Evolutionary conservation across 495 filamentous ascomycete species (phyloP).

Genomic region (Podospora pseudocomata): DNA sequence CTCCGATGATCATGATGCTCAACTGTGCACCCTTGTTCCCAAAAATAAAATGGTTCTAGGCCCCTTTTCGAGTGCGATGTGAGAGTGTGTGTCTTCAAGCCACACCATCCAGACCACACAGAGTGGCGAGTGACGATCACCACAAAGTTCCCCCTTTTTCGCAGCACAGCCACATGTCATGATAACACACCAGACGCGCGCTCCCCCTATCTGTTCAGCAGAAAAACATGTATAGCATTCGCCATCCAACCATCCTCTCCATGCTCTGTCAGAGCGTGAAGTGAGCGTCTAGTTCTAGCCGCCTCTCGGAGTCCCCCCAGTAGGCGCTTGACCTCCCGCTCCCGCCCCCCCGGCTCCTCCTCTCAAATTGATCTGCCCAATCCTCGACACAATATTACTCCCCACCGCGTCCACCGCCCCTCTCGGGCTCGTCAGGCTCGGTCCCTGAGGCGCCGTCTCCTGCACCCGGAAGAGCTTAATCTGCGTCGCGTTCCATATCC

Average conservation of each 20-base stretch:
- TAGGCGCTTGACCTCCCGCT: slow-evolving; percentile 1
- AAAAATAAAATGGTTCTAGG: background rate
- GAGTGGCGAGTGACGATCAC: slow-evolving; percentile 3
- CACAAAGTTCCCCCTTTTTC: background rate
- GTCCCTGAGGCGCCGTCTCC: slow-evolving; percentile 73
- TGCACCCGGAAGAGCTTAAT: slow-evolving; percentile 90
- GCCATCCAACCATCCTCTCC: background rate
- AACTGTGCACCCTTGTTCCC: background rate
- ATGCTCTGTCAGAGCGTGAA: no score
- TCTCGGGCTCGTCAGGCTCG: slow-evolving; percentile 74
- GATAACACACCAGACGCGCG: background rate
- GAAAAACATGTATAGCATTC: background rate
- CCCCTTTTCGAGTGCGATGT: background rate
- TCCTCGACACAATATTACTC: slow-evolving; percentile 80
- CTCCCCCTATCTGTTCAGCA: background rate
- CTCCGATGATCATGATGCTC: background rate
- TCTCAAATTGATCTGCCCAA: slow-evolving; percentile 70
- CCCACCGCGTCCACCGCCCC: slow-evolving; percentile 96
- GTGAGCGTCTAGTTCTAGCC: background rate
- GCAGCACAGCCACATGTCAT: background rate
- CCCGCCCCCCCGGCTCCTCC: slow-evolving; percentile 19
- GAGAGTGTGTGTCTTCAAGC: background rate
- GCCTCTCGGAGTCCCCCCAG: background rate
- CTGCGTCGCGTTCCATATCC: slow-evolving; percentile 88
- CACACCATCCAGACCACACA: background rate